Evolutionary conservation across 2,329 filamentous ascomycete species (phyloP).

Genomic region (Cercospora beticola): DNA sequence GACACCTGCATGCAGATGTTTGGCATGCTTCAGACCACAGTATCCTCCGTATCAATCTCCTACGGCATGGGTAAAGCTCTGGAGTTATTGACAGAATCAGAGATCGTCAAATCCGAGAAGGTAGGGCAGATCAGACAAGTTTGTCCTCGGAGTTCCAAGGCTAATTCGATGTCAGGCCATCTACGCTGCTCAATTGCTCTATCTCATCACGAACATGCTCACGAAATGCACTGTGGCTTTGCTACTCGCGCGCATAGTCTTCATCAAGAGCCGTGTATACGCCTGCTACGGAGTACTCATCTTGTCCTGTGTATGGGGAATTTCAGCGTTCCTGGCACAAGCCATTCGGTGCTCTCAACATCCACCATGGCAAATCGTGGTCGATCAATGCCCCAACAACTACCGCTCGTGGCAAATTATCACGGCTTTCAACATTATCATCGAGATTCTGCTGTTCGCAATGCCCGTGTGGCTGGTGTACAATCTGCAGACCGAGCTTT

Average conservation of each 20-base stretch:
- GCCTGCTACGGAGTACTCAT: constrained; percentile 25
- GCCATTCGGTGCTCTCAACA: constrained; percentile 22
- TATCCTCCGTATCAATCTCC: constrained; percentile 25
- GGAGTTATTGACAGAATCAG: constrained; percentile 18
- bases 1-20: constrained; percentile 16
- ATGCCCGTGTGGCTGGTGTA: constrained; percentile 30
- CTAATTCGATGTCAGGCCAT: constrained; percentile 20
- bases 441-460: constrained; percentile 26
- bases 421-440: constrained; percentile 27
- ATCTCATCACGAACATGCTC: constrained; percentile 26
- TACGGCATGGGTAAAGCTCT: constrained; percentile 29
- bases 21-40: constrained; percentile 26
- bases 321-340: constrained; percentile 22
- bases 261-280: constrained; percentile 25
- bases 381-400: constrained; percentile 21
- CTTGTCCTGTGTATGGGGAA: constrained; percentile 22
- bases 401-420: constrained; percentile 25
- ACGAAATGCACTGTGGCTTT: constrained; percentile 29
- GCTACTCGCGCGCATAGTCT: constrained; percentile 29
- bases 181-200: constrained; percentile 27
- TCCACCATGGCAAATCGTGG: constrained; percentile 24
- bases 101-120: constrained; percentile 23
- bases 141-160: neutral
- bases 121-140: neutral
- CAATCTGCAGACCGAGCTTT: constrained; percentile 23